Base-by-base conservation (phyloP, 2,329 filamentous ascomycete genomes). In the Beauveria sp. region DNA sequence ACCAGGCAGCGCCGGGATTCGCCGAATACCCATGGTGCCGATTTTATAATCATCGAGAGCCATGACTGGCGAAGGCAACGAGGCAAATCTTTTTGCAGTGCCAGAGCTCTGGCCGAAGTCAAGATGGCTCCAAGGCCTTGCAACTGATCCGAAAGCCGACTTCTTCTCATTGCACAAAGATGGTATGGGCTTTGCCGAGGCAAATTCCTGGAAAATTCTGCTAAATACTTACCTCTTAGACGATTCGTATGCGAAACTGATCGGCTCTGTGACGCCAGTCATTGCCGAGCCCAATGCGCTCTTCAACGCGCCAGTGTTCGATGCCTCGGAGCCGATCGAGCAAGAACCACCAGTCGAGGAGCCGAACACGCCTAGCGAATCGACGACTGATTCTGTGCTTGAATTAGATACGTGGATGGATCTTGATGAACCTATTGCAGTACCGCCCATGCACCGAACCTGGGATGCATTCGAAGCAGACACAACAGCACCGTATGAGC, bases 381-480 rank as follows among this genome's bases (percentile, higher is more conserved):
- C 58, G 6, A 30, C 41, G 40, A 62, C 59, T 16, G 61, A 55
- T 7, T 9, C 59, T 6, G 60, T 24, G 16, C 41, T 55, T 4
- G n/a, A 61, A 10, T 30, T 34, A 8, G 76, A 83, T 44, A 64
- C 80, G 1, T 88, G 85, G 84, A 70, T 79, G 41, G 67, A 73
- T 0, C 68, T 73, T 1, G 72, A 77, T 8, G 68, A 73, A 14
- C 63, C 68, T 10, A 54, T 66, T 2, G 57, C 66, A n/a, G 69
- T 70, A 5, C 55, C 63, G 5, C 73, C 79, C 7, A 71, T 75
- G 44, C 84, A 85, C 67, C 82, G 80, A 63, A 87, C 86, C 1
- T 94, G 90, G 90, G 86, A 91, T 65, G 75, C 73, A 2, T 92
- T 92, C 66, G 70, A 76, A n/a, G 68, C 75, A 5, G 69, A 76